Percentiles rank a stretch among this genome's conserved stretches.
These are phyloP conservation scores for Paramecium caudatum DNA, from an alignment of 73 alveolate genomes.

Conservation along the genomic window DNA sequence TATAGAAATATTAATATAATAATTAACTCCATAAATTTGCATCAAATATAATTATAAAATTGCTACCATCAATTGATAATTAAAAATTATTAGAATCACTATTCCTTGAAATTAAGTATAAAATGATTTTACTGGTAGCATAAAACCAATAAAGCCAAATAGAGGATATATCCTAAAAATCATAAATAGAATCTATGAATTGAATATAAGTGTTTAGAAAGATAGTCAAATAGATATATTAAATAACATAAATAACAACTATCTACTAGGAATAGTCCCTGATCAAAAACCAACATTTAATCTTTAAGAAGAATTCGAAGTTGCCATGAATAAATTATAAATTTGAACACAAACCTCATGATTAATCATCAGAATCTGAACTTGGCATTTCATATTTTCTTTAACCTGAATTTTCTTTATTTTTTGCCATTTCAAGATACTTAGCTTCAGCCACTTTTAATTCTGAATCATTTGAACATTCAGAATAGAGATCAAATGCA, in stretches of 20 bases:
- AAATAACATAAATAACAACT: neutral
- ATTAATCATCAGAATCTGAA: conserved; percentile 63
- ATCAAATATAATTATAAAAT: neutral
- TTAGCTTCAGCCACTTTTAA: conserved; percentile 65
- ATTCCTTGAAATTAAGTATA: neutral
- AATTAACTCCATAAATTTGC: conserved; percentile 28
- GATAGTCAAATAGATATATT: neutral
- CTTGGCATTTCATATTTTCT: conserved; percentile 59
- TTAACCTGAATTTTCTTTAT: neutral
- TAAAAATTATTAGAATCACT: neutral
- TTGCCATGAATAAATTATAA: conserved; percentile 40
- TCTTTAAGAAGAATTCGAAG: conserved; percentile 30
- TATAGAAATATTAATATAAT: conserved; percentile 2
- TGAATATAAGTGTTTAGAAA: neutral
- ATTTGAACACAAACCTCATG: conserved; percentile 23
- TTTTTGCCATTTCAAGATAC: conserved; percentile 44
- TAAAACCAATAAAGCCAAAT: conserved; percentile 9
- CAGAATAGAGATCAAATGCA: conserved; percentile 79
- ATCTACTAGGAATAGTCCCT: neutral
- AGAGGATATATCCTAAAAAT: conserved; percentile 3
- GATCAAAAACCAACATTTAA: conserved; percentile 33
- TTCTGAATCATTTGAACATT: conserved; percentile 64
- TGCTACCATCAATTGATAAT: neutral
- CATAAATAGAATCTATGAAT: neutral
- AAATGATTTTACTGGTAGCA: neutral